A percentile compares a stretch with the other conserved stretches of the same genome.
Conservation (phyloP, 78 protist species). For the Dictyostelium firmibasis region DNA sequence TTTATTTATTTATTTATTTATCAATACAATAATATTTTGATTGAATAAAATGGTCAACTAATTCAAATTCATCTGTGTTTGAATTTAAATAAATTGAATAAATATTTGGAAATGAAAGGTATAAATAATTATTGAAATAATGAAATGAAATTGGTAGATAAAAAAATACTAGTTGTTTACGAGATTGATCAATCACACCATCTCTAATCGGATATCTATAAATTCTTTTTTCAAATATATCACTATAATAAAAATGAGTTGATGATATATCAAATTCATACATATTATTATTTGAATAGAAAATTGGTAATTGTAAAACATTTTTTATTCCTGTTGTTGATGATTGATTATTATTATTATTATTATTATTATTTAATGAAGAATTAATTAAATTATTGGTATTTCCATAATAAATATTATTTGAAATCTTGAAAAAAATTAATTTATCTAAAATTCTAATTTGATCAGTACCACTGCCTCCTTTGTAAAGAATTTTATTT, state of each 20-base stretch:
- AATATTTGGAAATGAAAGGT: neutral
- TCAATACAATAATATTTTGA: neutral
- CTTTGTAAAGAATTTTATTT: neutral
- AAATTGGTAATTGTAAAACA: neutral
- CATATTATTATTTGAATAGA: neutral
- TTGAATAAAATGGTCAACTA: neutral
- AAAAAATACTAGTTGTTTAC: neutral
- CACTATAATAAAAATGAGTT: neutral
- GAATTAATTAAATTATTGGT: neutral
- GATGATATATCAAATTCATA: neutral
- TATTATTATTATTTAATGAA: too few relatives aligned
- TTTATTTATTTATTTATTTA: neutral
- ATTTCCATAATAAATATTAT: neutral
- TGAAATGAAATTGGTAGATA: neutral
- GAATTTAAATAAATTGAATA: neutral
- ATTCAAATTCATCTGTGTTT: neutral
- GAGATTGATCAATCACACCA: neutral
- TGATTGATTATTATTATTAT: neutral
- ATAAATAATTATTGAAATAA: neutral
- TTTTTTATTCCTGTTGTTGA: neutral
- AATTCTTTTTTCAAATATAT: neutral
- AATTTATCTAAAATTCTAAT: neutral
- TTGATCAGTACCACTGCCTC: neutral
- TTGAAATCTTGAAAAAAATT: neutral
- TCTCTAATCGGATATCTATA: neutral